phyloP scores from a whole-genome alignment of 1,284 basidiomycete species.

The Moniliophthora roreri region DNA sequence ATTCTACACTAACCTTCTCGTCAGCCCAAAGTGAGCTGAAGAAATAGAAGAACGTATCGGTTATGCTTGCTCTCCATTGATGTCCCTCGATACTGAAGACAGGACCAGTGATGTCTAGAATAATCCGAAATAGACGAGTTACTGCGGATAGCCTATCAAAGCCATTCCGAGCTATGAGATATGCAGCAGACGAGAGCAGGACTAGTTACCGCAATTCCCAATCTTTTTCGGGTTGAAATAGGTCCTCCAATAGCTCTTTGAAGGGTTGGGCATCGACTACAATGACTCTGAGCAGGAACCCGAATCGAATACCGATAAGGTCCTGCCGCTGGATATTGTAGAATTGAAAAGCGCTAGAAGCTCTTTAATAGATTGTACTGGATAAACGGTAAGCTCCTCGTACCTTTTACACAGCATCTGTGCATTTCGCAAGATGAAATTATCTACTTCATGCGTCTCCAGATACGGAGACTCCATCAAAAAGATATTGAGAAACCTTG shows the following conservation, averaged over 20 bases:
- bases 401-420: constrained; percentile 56
- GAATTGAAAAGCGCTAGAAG: constrained; percentile 59
- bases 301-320: constrained; percentile 49
- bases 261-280: constrained; percentile 64
- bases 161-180: constrained; percentile 1
- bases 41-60: constrained; percentile 56
- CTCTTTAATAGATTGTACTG: background rate
- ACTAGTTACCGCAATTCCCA: constrained; percentile 51
- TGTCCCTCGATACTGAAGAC: constrained; percentile 59
- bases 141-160: constrained; percentile 37
- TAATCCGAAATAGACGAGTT: constrained; percentile 57
- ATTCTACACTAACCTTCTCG: constrained; percentile 41
- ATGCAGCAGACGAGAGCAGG: constrained; percentile 3
- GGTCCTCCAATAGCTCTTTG: constrained; percentile 42
- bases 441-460: constrained; percentile 66
- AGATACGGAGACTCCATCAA: constrained; percentile 56
- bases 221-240: constrained; percentile 30
- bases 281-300: constrained; percentile 57
- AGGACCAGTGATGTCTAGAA: constrained; percentile 62
- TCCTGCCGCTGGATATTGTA: constrained; percentile 58
- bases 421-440: constrained; percentile 66
- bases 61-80: constrained; percentile 64
- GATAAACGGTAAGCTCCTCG: constrained; percentile 14
- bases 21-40: constrained; percentile 69
- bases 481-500: constrained; percentile 63